These are phyloP conservation scores for Solanum chacoense DNA, from an alignment of 305 asterid genomes.

Conservation along the genomic window DNA sequence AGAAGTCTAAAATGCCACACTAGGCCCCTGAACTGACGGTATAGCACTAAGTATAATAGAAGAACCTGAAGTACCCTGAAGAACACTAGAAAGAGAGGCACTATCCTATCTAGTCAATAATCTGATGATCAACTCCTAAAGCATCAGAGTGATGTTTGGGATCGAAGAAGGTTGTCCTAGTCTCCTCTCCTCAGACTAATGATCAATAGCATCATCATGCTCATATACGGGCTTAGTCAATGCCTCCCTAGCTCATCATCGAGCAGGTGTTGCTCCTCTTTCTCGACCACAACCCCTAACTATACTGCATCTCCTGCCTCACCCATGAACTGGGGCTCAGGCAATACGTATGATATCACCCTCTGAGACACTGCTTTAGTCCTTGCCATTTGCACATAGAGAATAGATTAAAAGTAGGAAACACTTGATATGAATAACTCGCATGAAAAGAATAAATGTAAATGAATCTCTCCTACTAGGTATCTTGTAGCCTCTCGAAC, in stretches of 20 bases:
- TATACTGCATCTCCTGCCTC: background rate
- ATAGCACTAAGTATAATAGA: too few species aligned
- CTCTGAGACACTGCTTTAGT: background rate
- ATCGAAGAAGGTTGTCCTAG: background rate
- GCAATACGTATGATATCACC: background rate
- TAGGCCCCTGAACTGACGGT: background rate
- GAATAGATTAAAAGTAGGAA: background rate
- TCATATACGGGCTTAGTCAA: background rate
- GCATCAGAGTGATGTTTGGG: background rate
- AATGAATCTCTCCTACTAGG: background rate
- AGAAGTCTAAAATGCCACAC: background rate
- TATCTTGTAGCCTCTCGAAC: background rate
- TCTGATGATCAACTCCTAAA: background rate
- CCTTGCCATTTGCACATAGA: background rate
- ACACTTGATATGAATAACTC: too few species aligned
- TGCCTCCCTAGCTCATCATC: background rate
- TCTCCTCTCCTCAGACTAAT: background rate
- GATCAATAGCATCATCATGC: background rate
- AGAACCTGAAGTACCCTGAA: background rate
- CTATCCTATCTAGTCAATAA: background rate
- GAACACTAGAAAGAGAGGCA: background rate
- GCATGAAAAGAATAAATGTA: background rate
- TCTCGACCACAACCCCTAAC: background rate
- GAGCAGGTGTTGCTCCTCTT: background rate
- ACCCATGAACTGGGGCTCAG: background rate